Conservation (phyloP, 306 rosid genomes). For the Vigna hirtella region DNA sequence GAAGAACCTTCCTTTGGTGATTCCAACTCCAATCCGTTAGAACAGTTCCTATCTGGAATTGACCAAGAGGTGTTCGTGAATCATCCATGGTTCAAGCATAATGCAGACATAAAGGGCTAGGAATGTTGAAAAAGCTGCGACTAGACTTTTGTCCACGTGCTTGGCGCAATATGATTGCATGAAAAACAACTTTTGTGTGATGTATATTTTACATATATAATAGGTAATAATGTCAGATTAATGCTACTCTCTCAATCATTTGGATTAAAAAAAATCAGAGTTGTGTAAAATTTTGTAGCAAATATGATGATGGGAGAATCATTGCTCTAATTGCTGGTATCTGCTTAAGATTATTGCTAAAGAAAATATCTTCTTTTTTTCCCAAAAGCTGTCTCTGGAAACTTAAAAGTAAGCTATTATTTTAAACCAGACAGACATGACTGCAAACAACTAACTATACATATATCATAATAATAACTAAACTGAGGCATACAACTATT, state of each 20-base stretch:
- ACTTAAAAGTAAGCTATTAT: not conserved
- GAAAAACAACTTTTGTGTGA: slow-evolving; percentile 42
- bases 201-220: slow-evolving; percentile 16
- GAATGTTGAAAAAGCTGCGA: slow-evolving; percentile 28
- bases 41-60: slow-evolving; percentile 61
- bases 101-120: slow-evolving; percentile 42
- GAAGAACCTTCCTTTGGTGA: slow-evolving; percentile 56
- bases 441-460: not conserved
- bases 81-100: slow-evolving; percentile 61
- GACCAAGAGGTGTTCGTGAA: slow-evolving; percentile 58
- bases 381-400: not conserved
- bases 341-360: not conserved
- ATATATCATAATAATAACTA: no score
- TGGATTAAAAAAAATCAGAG: not conserved
- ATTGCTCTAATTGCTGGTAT: not conserved
- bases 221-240: not conserved
- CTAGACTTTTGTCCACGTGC: slow-evolving; percentile 39
- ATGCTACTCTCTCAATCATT: slow-evolving; percentile 18
- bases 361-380: not conserved
- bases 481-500: no score
- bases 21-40: slow-evolving; percentile 51
- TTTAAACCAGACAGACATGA: not conserved
- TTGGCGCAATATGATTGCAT: slow-evolving; percentile 45
- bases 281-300: not conserved
- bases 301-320: slow-evolving; percentile 19